Conservation (phyloP, 1,139 yeast genomes). For the Zhuliangozyma parablackwelliae region DNA sequence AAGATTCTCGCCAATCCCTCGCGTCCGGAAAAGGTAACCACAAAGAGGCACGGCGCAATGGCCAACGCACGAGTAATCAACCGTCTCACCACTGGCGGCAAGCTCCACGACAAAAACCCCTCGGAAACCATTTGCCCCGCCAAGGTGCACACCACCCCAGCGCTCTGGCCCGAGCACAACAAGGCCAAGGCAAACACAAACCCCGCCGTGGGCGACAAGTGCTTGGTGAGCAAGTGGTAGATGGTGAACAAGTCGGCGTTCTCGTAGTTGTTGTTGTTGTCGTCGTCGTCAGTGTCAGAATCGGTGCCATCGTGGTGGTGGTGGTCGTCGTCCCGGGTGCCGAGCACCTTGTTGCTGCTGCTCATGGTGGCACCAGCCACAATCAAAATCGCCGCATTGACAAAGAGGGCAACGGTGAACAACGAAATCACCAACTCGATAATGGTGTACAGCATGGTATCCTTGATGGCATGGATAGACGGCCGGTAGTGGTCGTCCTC, state of each 20-base stretch:
- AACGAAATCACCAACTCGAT: conserved; percentile 62
- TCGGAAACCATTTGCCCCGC: conserved; percentile 97
- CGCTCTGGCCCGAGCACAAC: conserved; percentile 93
- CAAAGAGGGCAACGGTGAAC: conserved; percentile 73
- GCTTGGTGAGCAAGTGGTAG: conserved; percentile 65
- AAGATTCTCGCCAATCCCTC: conserved; percentile 78
- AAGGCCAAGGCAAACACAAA: conserved; percentile 87
- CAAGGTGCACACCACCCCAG: conserved; percentile 95
- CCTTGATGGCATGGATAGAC: conserved; percentile 59
- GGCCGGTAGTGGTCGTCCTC: conserved; percentile 52
- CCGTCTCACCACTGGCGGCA: conserved; percentile 84
- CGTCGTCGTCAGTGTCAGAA: conserved; percentile 42
- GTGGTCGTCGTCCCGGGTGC: conserved; percentile 20
- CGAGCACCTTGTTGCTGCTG: conserved; percentile 4
- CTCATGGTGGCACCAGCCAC: conserved; percentile 69
- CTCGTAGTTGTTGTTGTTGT: conserved; percentile 31
- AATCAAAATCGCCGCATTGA: conserved; percentile 72
- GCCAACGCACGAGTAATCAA: conserved; percentile 81
- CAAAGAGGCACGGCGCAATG: conserved; percentile 81
- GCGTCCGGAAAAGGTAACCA: conserved; percentile 74
- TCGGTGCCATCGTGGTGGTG: conserved; percentile 8
- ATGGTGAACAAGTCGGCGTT: conserved; percentile 84
- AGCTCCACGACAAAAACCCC: conserved; percentile 82
- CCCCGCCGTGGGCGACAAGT: conserved; percentile 89
- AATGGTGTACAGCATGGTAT: conserved; percentile 64